These are phyloP conservation scores for Phytophthora chlamydospora DNA, from an alignment of 352 stramenopile species.

Conservation along the genomic window DNA sequence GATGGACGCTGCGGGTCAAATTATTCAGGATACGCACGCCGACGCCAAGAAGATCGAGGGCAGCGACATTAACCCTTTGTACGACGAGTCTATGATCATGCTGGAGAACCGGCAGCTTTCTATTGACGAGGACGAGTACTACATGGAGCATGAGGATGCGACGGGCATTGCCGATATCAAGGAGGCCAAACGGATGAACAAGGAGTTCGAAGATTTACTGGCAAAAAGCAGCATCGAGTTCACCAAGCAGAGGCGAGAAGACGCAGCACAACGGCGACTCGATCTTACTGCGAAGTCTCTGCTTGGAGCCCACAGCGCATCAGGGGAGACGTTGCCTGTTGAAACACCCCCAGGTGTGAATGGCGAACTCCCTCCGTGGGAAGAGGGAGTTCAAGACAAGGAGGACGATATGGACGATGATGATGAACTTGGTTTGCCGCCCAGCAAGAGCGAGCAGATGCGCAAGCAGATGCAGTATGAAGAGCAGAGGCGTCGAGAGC, in stretches of 20 bases:
- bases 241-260: background rate
- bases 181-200: conserved; percentile 70
- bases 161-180: conserved; percentile 59
- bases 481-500: conserved; percentile 30
- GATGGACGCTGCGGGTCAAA: conserved; percentile 16
- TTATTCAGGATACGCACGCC: conserved; percentile 13
- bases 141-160: conserved; percentile 54
- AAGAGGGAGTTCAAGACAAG: conserved; percentile 22
- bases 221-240: conserved; percentile 28
- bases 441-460: conserved; percentile 42
- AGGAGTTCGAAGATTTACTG: conserved; percentile 64
- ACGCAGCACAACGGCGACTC: conserved; percentile 9
- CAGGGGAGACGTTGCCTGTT: conserved; percentile 27
- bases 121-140: conserved; percentile 67
- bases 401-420: conserved; percentile 35
- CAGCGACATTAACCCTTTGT: conserved; percentile 40
- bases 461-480: conserved; percentile 26
- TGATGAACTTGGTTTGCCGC: conserved; percentile 39
- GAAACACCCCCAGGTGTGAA: conserved; percentile 15
- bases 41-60: conserved; percentile 21
- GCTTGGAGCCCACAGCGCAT: conserved; percentile 17
- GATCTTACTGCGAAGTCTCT: conserved; percentile 14
- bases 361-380: conserved; percentile 20
- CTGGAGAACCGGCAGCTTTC: conserved; percentile 43
- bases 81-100: conserved; percentile 47